Evolutionary conservation across 2,329 filamentous ascomycete species (phyloP).

Genomic region (Diaporthe nobilis): DNA sequence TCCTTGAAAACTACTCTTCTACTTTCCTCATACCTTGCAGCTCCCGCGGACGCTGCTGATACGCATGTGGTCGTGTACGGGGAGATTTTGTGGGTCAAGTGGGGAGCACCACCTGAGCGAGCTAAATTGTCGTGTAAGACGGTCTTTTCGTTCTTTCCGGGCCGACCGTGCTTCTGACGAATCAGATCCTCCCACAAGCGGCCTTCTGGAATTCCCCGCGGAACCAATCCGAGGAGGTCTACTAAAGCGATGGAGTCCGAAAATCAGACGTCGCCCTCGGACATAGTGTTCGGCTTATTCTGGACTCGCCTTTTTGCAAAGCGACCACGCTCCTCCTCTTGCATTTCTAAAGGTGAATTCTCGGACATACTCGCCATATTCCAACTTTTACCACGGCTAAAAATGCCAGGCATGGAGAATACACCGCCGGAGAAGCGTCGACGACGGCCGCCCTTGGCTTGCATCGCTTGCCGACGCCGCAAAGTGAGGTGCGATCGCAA

Average conservation of each 20-base stretch:
- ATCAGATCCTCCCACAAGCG: neutral
- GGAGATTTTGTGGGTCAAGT: neutral
- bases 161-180: neutral
- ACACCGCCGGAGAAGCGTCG: constrained; percentile 42
- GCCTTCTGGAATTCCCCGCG: constrained; percentile 9
- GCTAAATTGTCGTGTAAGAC: constrained; percentile 8
- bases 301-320: neutral
- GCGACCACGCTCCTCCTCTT: neutral
- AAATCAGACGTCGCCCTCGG: neutral
- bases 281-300: neutral
- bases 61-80: neutral
- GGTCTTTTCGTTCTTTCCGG: constrained; percentile 1
- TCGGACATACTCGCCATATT: constrained; percentile 16
- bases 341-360: neutral
- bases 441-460: constrained; percentile 47
- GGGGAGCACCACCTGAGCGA: too few relatives aligned
- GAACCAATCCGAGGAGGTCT: neutral
- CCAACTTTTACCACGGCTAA: neutral
- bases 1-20: neutral
- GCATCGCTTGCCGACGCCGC: constrained; percentile 57
- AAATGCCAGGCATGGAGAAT: neutral
- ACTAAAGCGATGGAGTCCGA: neutral
- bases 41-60: neutral
- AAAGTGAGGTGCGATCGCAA: constrained; percentile 61
- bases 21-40: neutral